phyloP scores from a whole-genome alignment of 2,329 filamentous ascomycete genomes.

The Xylaria sp. region DNA sequence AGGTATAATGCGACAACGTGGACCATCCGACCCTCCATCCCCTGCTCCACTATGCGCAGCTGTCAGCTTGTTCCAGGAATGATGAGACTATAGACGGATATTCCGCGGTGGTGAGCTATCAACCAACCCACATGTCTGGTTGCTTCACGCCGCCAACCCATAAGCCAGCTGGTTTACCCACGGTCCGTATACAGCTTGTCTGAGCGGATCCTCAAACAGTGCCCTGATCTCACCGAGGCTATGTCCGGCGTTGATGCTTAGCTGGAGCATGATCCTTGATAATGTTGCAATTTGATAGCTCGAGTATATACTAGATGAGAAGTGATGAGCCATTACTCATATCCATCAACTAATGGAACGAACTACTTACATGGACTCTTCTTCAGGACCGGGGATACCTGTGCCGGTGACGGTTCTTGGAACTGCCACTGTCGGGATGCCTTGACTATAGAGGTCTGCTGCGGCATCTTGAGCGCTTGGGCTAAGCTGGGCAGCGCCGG shows the following conservation, averaged over 20 bases:
- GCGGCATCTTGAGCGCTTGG: background rate
- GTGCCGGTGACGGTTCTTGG: background rate
- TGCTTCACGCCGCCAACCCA: background rate
- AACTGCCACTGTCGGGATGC: background rate
- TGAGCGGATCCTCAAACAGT: background rate
- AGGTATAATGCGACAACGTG: no score
- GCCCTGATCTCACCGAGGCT: background rate
- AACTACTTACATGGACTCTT: background rate
- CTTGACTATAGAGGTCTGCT: background rate
- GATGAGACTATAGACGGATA: background rate
- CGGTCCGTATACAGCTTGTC: background rate
- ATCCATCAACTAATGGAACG: background rate
- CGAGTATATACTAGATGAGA: background rate
- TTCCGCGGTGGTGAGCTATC: background rate
- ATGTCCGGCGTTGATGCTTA: conserved; percentile 1
- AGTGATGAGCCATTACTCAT: background rate
- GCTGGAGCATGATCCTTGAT: conserved; percentile 1
- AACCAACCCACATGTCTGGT: background rate
- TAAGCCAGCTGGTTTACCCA: conserved; percentile 1
- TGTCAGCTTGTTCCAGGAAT: background rate
- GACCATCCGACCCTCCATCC: no score
- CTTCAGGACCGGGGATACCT: background rate
- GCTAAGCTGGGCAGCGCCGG: conserved; percentile 2
- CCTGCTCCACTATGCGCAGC: background rate
- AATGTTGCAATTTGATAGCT: conserved; percentile 3